Base-by-base conservation (phyloP, 257 asterid species). In the Prunella vulgaris region DNA sequence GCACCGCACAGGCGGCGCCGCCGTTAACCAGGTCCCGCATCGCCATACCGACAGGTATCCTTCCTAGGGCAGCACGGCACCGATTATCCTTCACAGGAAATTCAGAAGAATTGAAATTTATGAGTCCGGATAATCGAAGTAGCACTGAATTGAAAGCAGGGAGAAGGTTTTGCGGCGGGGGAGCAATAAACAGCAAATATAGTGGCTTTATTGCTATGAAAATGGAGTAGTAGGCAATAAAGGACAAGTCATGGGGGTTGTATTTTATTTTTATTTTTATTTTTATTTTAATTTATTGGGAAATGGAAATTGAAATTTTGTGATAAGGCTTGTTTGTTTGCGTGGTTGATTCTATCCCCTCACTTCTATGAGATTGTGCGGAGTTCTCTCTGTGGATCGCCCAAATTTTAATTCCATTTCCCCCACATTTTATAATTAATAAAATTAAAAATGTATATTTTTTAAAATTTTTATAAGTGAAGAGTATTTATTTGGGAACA, bases 21-120 rank as follows among this genome's bases (percentile, higher is more conserved):
- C 99, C 97, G 32, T 80, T 85, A 49, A 91, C 95, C 71, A 94
- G 81, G 60, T 94, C 98, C 75, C 99, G 85, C 97, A 88, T 81
- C 93, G 96, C 96, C 96, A 89, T 92, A 35, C 8, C 17, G 13
- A 18, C 49, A 20, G 74, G 67, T 14, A 57, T 18, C 52, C 61
- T 73, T 46, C 69, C 68, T 22, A 71, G 33, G 61, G 65, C 51
- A 54, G 53, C 28, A 42, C 64, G 60, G 59, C 64, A 32, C 60
- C 69, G 67, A 15, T 59, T 5, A 7, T 3, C 38, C 13, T 38
- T 38, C 6, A 22, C 35, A 20, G 52, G 46, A 57, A 33, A n/a
- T 30, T 1, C 25, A 46, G 13, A n/a, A 28, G 21, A 9, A 48
- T 49, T 30, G 53, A 46, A 46, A 46, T 46, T 15, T 3, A 42